Base-by-base conservation (phyloP, 208 protist genomes). In the Acanthamoeba royreba region DNA sequence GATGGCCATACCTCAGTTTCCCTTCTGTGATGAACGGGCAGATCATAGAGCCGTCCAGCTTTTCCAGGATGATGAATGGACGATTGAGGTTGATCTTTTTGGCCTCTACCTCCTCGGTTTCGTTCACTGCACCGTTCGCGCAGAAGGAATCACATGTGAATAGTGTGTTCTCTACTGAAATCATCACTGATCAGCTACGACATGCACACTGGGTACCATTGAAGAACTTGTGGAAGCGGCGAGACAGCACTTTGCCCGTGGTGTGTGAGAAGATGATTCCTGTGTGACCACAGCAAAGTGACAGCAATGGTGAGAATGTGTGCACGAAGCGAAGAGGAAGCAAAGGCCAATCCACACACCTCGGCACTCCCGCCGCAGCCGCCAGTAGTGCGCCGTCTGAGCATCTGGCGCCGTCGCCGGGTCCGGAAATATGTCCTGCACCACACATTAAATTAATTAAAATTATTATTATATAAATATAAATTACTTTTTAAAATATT, bases 221-320 rank as follows among this genome's bases (percentile, higher is more conserved):
- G 81, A 88, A 88, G 81, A 88, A 88, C 46, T 88, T 88, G 35
- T 88, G 81, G 35, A 88, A 88, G 43, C 81, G 81, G 46, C 81
- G 81, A n/a, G 81, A 88, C 15, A 88, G 28, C n/a, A 88, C 81
- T 47, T 88, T 88, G 28, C 81, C 81, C 43, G 81, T 88, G n/a
- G 43, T 33, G 81, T 53, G 43, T 33, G 81, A 88, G 35, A 88
- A 88, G 45, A 88, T 63, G 42, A 88, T 88, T 19, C 81, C 81
- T 81, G 69, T 45, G 38, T 1, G 9, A 28, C 35, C 66, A 77
- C 55, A 66, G 19, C 13, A 22, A 33, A 25, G 0, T 31, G 35
- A 22, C 19, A 17, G 35, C 15, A 66, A 0, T 8, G 3, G 19
- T 22, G 22, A 9, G 13, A 38, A n/a, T 22, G 8, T 28, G 55